A percentile compares a stretch with the other conserved stretches of the same genome.
phyloP scores from a whole-genome alignment of 805 yeast species.

The Starmerella geochares region DNA sequence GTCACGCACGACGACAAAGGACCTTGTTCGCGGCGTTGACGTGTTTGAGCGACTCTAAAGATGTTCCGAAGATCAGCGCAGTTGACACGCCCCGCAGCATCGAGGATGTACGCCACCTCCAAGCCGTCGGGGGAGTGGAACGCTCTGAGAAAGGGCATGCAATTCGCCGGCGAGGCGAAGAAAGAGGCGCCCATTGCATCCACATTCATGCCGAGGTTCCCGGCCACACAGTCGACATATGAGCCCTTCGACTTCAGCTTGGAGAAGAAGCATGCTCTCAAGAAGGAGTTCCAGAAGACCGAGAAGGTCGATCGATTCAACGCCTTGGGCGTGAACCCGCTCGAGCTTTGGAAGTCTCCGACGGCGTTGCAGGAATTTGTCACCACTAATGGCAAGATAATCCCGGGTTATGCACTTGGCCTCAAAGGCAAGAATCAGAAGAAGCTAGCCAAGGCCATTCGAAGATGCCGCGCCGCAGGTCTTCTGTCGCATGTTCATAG shows the following conservation, averaged over 20 bases:
- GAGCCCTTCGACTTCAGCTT: conserved; percentile 72
- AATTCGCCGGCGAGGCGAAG: conserved; percentile 3
- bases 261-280: conserved; percentile 43
- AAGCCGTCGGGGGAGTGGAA: conserved; percentile 3
- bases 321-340: conserved; percentile 41
- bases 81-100: background rate
- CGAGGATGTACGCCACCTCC: background rate
- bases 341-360: conserved; percentile 63
- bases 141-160: conserved; percentile 3
- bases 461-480: conserved; percentile 73
- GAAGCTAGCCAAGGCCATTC: conserved; percentile 61
- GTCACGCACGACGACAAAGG: too few species aligned
- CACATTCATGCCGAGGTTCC: conserved; percentile 33
- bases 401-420: conserved; percentile 63
- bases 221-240: conserved; percentile 43
- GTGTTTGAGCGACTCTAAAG: too few species aligned
- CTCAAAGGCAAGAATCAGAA: conserved; percentile 57
- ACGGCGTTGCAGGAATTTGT: conserved; percentile 54
- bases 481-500: conserved; percentile 61
- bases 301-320: conserved; percentile 21
- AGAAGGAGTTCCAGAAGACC: conserved; percentile 28
- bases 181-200: conserved; percentile 13
- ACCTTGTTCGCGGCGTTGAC: background rate
- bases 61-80: background rate
- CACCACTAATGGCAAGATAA: conserved; percentile 63